A percentile compares a stretch with the other conserved stretches of the same genome.
These are phyloP conservation scores for Cyclanthera cordifolia DNA, from an alignment of 306 rosid species.

Conservation along the genomic window DNA sequence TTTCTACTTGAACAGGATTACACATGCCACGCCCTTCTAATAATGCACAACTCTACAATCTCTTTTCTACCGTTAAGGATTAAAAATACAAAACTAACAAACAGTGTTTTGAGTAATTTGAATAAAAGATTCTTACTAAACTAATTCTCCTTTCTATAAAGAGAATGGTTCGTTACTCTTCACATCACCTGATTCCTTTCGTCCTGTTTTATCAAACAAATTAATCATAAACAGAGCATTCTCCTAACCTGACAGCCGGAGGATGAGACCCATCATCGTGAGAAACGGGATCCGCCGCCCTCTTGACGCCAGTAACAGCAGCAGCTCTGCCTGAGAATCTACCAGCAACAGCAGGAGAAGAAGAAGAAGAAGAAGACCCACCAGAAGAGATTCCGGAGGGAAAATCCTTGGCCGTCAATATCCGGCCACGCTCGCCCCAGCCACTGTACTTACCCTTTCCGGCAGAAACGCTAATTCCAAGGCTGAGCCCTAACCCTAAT, in stretches of 20 bases:
- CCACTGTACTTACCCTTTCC: slow-evolving; percentile 24
- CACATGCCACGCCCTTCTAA: neutral
- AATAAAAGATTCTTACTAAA: neutral
- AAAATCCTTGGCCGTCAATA: slow-evolving; percentile 54
- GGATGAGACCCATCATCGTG: slow-evolving; percentile 48
- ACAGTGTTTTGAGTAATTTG: neutral
- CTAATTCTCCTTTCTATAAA: neutral
- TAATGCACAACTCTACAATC: neutral
- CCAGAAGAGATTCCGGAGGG: slow-evolving; percentile 37
- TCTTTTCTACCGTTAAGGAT: neutral
- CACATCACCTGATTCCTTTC: neutral
- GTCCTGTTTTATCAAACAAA: neutral
- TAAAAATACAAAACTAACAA: neutral
- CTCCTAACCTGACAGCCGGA: slow-evolving; percentile 35
- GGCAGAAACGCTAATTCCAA: slow-evolving; percentile 20
- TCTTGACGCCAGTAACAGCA: slow-evolving; percentile 48
- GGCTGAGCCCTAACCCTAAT: slow-evolving; percentile 32
- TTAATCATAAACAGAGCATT: neutral
- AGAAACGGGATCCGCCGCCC: slow-evolving; percentile 52
- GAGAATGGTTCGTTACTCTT: neutral
- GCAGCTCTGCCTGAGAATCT: slow-evolving; percentile 29
- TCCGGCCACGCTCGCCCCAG: slow-evolving; percentile 47
- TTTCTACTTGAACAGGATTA: neutral
- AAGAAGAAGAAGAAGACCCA: slow-evolving; percentile 19
- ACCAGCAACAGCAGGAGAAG: slow-evolving; percentile 19